These are phyloP conservation scores for Casuarina cunninghamiana DNA, from an alignment of 306 rosid genomes.

Conservation along the genomic window DNA sequence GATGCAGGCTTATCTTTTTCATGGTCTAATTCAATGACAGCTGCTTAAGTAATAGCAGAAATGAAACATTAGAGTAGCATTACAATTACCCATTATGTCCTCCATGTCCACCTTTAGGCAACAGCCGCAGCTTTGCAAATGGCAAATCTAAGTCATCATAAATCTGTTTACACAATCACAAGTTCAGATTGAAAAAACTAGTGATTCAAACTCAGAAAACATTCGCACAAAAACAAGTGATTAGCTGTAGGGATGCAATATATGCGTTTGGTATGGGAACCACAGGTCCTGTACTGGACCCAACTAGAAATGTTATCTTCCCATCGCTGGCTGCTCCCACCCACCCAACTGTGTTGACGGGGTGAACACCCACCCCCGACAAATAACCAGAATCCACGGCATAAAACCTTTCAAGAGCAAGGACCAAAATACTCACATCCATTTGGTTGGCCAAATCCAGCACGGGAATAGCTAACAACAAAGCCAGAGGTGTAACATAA, in stretches of 20 bases:
- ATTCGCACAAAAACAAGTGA: neutral
- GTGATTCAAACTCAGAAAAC: conserved; percentile 8
- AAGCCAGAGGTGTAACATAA: neutral
- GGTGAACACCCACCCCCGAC: neutral
- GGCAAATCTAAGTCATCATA: conserved; percentile 95
- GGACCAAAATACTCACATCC: neutral
- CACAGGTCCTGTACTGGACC: neutral
- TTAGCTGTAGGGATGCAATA: neutral
- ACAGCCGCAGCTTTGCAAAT: conserved; percentile 73
- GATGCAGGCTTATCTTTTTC: neutral
- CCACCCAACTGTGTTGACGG: neutral
- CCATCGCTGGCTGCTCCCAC: neutral
- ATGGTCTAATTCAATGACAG: conserved; percentile 5
- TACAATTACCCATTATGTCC: conserved; percentile 86
- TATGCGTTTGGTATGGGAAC: neutral
- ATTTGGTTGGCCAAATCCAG: neutral
- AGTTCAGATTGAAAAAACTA: conserved; percentile 14
- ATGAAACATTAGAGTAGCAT: conserved; percentile 11
- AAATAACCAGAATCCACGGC: neutral
- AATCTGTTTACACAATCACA: conserved; percentile 49
- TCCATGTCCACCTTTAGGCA: conserved; percentile 99
- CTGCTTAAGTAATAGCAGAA: conserved; percentile 18
- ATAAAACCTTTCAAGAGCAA: neutral
- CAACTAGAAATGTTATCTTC: neutral
- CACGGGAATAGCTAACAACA: neutral